Percentiles rank a stretch among this genome's conserved stretches.
Evolutionary conservation across 2,329 filamentous ascomycete species (phyloP).

Genomic region (Venturia asperata): DNA sequence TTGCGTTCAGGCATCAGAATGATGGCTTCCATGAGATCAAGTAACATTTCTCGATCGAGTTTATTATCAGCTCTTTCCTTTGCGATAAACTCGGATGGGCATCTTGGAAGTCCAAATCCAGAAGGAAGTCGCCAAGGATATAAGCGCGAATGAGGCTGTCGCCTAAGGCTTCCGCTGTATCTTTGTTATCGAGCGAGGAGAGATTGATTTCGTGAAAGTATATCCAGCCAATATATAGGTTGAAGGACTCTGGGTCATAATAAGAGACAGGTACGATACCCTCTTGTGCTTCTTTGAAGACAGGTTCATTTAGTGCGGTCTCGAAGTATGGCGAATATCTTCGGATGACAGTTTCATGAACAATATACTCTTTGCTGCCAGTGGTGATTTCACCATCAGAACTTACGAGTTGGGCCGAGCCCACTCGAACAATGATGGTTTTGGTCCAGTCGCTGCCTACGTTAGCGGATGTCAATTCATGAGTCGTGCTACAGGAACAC

Average conservation of each 20-base stretch:
- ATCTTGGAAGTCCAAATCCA: slow-evolving; percentile 20
- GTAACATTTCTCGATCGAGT: background rate
- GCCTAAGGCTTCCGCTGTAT: background rate
- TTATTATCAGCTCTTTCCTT: background rate
- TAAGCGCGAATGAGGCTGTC: background rate
- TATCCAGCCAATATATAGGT: background rate
- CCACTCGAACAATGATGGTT: background rate
- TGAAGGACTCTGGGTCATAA: background rate
- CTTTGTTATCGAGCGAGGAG: background rate
- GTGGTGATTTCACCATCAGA: background rate
- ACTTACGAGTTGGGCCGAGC: background rate
- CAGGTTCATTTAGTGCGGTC: background rate
- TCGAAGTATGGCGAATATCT: slow-evolving; percentile 16
- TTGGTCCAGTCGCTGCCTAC: background rate
- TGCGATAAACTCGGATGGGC: no score
- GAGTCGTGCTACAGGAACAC: background rate
- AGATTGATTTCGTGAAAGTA: background rate
- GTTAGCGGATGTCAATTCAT: background rate
- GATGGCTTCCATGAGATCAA: background rate
- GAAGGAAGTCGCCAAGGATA: slow-evolving; percentile 18
- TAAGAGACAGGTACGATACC: background rate
- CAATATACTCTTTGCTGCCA: background rate
- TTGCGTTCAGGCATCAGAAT: background rate
- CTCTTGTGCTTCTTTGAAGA: slow-evolving; percentile 10
- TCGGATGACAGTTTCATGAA: slow-evolving; percentile 9